Conservation (phyloP, 2,329 filamentous ascomycete species). For the Sporothrix dimorphospora region DNA sequence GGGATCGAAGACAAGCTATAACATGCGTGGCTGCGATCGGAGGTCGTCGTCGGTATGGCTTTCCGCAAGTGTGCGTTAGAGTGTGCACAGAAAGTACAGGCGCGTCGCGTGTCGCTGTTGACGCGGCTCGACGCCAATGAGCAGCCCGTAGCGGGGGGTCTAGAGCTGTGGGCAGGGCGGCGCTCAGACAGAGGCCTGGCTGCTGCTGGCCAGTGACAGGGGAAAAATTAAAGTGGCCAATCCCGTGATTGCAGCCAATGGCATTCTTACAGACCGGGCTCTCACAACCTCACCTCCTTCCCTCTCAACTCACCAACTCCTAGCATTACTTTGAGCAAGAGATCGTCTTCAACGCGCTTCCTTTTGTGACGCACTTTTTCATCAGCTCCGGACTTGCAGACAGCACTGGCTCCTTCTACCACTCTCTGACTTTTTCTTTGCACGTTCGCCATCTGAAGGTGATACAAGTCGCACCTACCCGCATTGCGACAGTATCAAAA, state of each 20-base stretch:
- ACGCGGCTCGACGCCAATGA: conserved; percentile 24
- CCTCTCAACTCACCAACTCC: conserved; percentile 10
- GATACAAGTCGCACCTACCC: not conserved
- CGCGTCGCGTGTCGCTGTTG: conserved; percentile 28
- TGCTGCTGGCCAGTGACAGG: not conserved
- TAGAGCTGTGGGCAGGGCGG: not conserved
- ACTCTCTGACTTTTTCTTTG: not conserved
- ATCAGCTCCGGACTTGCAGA: not conserved
- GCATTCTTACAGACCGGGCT: not conserved
- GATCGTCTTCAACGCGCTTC: not conserved
- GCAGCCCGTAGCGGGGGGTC: conserved; percentile 2
- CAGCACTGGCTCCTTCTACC: not conserved
- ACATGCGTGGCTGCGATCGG: not conserved
- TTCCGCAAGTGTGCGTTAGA: not conserved
- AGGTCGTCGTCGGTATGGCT: not conserved
- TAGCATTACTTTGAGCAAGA: not conserved
- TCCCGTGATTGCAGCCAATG: conserved; percentile 22
- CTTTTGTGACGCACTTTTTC: not conserved
- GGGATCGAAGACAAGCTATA: not conserved
- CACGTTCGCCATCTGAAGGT: not conserved
- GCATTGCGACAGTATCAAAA: not conserved
- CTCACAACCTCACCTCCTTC: conserved; percentile 15
- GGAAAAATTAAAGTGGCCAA: conserved; percentile 18
- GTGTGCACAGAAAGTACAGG: conserved; percentile 7
- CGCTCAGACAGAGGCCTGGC: not conserved